Evolutionary conservation across 345 rosid species (phyloP), one percentile per base, ranked within the genome.

Genomic region (Kandelia obovata): DNA sequence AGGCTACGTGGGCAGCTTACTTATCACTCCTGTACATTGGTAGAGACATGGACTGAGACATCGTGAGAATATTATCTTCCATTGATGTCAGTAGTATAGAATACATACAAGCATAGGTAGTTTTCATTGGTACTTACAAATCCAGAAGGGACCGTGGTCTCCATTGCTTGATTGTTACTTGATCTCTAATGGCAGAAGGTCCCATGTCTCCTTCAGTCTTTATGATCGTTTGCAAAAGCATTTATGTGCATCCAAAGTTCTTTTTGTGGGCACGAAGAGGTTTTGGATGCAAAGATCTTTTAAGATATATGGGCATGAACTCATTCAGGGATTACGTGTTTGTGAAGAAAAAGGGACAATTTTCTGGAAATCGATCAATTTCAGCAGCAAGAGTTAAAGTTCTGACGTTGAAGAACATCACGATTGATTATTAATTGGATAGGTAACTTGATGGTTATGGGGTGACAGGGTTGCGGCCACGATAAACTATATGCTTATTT

Each of bases 1-100:
- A 9, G 67, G 85, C 85, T 77, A 85, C 89, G 89, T 85, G 73
- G 51, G 66, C 66, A 0, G 64, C 20, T 64, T 79, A 64, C 1
- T 7, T 51, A 73, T 83, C 89, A 79, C 85, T 52, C 67, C 67
- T 65, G 76, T 60, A 56, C 58, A 34, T 7, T 34, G 68, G 56
- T 32, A 46, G 61, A 72, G 77, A 71, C 72, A 56, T 55, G 62
- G 83, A 75, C 62, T 28, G 75, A 47, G 82, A 78, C 79, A 28
- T 67, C 13, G 63, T 51, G 65, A 60, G 72, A 66, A 58, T 27
- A 67, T 68, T 51, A 74, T 77, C 6, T 46, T 21, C 62, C 2
- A 47, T 43, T 35, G 20, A 47, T 70, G 72, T 52, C 73, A 37
- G 59, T 26, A 63, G 23, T 52, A 56, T 57, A 67, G 27, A 66